Percentiles rank a stretch among this genome's conserved stretches.
These are phyloP conservation scores for Phytophthora sp. DNA, from an alignment of 352 stramenopile species.

Conservation along the genomic window DNA sequence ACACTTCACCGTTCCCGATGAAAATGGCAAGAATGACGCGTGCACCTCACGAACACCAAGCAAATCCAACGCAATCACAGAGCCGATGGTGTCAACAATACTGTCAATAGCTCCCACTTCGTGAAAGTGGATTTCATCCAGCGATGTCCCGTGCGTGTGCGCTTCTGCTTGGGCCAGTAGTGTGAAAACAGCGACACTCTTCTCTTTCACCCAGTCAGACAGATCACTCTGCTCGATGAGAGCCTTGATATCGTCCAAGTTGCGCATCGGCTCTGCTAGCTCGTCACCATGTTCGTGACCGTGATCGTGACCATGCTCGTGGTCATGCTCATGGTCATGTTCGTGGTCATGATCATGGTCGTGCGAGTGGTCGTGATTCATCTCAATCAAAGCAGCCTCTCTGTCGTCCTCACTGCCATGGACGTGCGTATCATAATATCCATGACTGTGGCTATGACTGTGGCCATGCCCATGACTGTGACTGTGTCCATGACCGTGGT, in stretches of 20 bases:
- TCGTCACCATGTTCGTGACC: constrained; percentile 14
- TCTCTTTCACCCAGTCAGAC: constrained; percentile 87
- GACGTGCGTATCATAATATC: constrained; percentile 28
- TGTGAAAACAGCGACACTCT: constrained; percentile 92
- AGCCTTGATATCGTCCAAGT: constrained; percentile 88
- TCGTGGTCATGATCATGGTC: constrained; percentile 39
- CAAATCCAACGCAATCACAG: constrained; percentile 92
- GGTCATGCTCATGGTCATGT: constrained; percentile 35
- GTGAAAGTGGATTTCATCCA: constrained; percentile 97
- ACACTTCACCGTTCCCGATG: constrained; percentile 94
- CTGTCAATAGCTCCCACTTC: constrained; percentile 98
- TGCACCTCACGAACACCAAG: constrained; percentile 91
- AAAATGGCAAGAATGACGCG: constrained; percentile 85
- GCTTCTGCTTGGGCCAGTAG: constrained; percentile 94
- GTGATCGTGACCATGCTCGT: constrained; percentile 50
- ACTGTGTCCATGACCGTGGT: constrained; percentile 23
- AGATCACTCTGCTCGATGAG: constrained; percentile 88
- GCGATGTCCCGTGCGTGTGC: constrained; percentile 91
- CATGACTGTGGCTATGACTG: constrained; percentile 31
- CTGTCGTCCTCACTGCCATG: constrained; percentile 4
- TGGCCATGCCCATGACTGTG: constrained; percentile 26
- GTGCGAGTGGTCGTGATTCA: constrained; percentile 28
- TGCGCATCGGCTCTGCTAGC: constrained; percentile 85
- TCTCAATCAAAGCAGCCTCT: constrained; percentile 4
- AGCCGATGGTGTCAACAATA: constrained; percentile 97